These are phyloP conservation scores for Porodaedalea pini DNA, from an alignment of 1,284 basidiomycete genomes.

Conservation along the genomic window DNA sequence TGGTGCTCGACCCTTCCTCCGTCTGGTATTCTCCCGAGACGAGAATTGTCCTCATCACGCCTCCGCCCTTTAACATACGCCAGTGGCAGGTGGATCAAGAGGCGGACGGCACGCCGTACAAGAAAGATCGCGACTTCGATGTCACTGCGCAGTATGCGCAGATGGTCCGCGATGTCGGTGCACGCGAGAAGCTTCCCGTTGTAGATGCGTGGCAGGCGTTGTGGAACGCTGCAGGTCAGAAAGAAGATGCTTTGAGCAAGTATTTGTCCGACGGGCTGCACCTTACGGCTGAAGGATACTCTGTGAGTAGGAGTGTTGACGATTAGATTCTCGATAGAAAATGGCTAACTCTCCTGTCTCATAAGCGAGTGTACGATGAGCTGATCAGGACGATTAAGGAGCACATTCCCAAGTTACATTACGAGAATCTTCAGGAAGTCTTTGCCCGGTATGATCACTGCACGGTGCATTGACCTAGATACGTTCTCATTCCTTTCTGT, in stretches of 20 bases:
- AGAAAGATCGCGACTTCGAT: constrained; percentile 57
- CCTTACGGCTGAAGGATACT: constrained; percentile 67
- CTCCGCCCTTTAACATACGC: constrained; percentile 75
- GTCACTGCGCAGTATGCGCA: constrained; percentile 66
- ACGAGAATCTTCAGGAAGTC: constrained; percentile 49
- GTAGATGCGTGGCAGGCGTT: constrained; percentile 70
- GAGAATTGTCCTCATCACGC: constrained; percentile 74
- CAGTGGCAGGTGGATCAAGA: constrained; percentile 47
- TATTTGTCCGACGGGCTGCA: constrained; percentile 77
- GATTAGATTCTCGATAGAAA: background rate
- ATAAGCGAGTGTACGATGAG: constrained; percentile 62
- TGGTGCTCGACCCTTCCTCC: constrained; percentile 61
- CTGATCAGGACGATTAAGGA: constrained; percentile 55
- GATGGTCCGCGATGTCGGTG: constrained; percentile 60
- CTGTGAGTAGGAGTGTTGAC: constrained; percentile 38
- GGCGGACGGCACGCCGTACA: constrained; percentile 39
- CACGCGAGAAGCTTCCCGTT: constrained; percentile 50
- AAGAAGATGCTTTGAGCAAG: constrained; percentile 44
- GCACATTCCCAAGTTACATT: constrained; percentile 67
- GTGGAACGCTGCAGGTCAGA: constrained; percentile 61
- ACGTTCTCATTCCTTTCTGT: constrained; percentile 11
- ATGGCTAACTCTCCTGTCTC: background rate
- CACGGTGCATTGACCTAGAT: background rate
- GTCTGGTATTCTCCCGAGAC: constrained; percentile 71
- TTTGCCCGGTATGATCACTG: constrained; percentile 48